Evolutionary conservation across 2,329 filamentous ascomycete species (phyloP).

Genomic region (Alternaria arbusti): DNA sequence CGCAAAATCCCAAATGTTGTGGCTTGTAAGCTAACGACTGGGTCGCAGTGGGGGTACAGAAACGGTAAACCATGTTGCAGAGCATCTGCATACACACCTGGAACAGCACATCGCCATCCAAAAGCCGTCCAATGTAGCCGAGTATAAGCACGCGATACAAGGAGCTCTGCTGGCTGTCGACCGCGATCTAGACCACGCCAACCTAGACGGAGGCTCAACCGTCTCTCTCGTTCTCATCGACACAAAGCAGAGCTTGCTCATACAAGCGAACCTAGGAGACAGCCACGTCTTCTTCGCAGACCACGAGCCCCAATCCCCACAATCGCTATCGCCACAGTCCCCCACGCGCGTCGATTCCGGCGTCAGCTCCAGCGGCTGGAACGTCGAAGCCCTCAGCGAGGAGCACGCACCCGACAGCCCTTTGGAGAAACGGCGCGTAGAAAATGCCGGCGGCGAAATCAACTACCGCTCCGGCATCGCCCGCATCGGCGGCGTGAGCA

Average conservation of each 20-base stretch:
- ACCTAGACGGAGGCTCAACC: slow-evolving; percentile 31
- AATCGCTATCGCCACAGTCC: slow-evolving; percentile 5
- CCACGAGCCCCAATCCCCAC: slow-evolving; percentile 8
- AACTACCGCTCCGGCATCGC: slow-evolving; percentile 30
- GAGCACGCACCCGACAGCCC: slow-evolving; percentile 28
- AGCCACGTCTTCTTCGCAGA: slow-evolving; percentile 29
- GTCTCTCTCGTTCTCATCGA: slow-evolving; percentile 30
- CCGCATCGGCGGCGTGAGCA: slow-evolving; percentile 32
- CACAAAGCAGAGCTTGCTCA: slow-evolving; percentile 26
- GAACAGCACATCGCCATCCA: slow-evolving; percentile 24
- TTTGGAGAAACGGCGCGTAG: slow-evolving; percentile 25
- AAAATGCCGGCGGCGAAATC: slow-evolving; percentile 30
- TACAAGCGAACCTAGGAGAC: slow-evolving; percentile 32
- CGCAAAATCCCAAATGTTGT: not conserved
- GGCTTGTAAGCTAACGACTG: slow-evolving; percentile 6
- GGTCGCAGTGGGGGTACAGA: slow-evolving; percentile 25
- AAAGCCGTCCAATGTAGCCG: slow-evolving; percentile 19
- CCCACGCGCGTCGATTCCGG: slow-evolving; percentile 7
- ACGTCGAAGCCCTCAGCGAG: slow-evolving; percentile 22
- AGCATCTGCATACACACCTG: slow-evolving; percentile 25
- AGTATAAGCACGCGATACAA: slow-evolving; percentile 31
- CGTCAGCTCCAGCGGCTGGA: slow-evolving; percentile 21
- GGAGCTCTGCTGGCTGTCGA: slow-evolving; percentile 28
- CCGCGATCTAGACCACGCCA: slow-evolving; percentile 19
- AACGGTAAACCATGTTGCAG: slow-evolving; percentile 23